Evolutionary conservation across 1,284 basidiomycete species (phyloP).

Genomic region (Cutaneotrichosporon curvatum): DNA sequence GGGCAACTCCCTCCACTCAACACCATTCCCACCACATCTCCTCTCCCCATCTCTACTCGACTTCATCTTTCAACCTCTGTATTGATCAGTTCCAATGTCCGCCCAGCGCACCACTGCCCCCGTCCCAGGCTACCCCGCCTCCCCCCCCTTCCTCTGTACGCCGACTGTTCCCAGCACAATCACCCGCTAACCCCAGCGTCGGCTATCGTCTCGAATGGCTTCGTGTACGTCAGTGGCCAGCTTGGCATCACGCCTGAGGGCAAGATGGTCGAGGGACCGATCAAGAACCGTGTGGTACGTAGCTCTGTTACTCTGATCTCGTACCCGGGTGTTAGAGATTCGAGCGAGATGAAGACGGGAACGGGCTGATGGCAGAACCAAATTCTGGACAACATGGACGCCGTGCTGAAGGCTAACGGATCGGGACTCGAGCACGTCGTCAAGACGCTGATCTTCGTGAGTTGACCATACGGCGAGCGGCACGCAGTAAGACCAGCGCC

Average conservation of each 20-base stretch:
- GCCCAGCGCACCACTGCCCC: slow-evolving; percentile 19
- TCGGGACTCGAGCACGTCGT: slow-evolving; percentile 55
- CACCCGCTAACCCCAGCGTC: slow-evolving; percentile 14
- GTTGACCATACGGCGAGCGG: slow-evolving; percentile 3
- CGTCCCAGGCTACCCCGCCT: slow-evolving; percentile 36
- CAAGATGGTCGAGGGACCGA: slow-evolving; percentile 53
- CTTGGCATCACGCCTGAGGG: slow-evolving; percentile 53
- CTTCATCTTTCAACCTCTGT: not conserved
- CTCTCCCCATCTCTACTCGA: not conserved
- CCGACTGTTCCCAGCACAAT: not conserved
- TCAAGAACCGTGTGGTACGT: slow-evolving; percentile 53
- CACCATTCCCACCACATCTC: not conserved
- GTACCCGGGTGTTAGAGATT: too few species aligned
- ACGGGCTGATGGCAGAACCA: slow-evolving; percentile 45
- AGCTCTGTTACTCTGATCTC: too few species aligned
- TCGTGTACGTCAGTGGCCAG: slow-evolving; percentile 58
- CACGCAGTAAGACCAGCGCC: too few species aligned
- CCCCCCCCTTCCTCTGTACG: slow-evolving; percentile 51
- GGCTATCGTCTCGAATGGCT: slow-evolving; percentile 48
- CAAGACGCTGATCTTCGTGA: slow-evolving; percentile 58
- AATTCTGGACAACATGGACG: slow-evolving; percentile 56
- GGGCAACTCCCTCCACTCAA: too few species aligned
- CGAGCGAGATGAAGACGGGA: too few species aligned
- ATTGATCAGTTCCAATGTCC: slow-evolving; percentile 6
- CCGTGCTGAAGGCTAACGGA: slow-evolving; percentile 57